A percentile compares a stretch with the other conserved stretches of the same genome.
Evolutionary conservation across 1,139 yeast genomes (phyloP).

Genomic region (Geotrichum reessii): DNA sequence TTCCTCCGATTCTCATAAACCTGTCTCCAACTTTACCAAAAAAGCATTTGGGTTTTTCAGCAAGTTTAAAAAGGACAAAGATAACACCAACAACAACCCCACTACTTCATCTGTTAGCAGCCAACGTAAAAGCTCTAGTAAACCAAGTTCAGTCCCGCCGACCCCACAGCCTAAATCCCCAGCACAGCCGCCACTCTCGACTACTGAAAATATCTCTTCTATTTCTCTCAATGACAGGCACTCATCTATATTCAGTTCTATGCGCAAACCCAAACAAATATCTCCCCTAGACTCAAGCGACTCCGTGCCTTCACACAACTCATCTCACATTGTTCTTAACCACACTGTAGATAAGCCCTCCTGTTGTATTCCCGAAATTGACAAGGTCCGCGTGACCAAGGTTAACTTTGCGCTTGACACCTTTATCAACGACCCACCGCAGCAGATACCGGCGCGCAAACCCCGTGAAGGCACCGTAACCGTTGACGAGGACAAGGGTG

Average conservation of each 20-base stretch:
- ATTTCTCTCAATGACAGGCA: neutral
- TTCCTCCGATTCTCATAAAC: neutral
- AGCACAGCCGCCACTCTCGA: neutral
- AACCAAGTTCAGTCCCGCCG: neutral
- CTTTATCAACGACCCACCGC: slow-evolving; percentile 79
- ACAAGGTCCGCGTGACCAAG: slow-evolving; percentile 19
- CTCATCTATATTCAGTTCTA: slow-evolving; percentile 1
- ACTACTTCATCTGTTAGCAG: neutral
- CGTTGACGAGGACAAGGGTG: slow-evolving; percentile 39
- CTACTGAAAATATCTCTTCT: neutral
- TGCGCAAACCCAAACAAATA: neutral
- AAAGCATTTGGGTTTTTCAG: slow-evolving; percentile 25
- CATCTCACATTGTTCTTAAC: slow-evolving; percentile 24
- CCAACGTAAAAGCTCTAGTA: neutral
- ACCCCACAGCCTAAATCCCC: neutral
- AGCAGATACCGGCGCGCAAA: slow-evolving; percentile 83
- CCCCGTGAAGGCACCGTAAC: slow-evolving; percentile 78
- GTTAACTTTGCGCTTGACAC: slow-evolving; percentile 74
- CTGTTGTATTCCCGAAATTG: slow-evolving; percentile 20
- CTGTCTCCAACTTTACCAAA: slow-evolving; percentile 3
- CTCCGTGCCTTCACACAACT: neutral
- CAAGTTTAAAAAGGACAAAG: slow-evolving; percentile 25
- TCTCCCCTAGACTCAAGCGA: neutral
- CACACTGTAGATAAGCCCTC: slow-evolving; percentile 36
- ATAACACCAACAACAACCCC: slow-evolving; percentile 29